Conservation (phyloP, 768 basidiomycete genomes). For the Tylopilus rubrobrunneus region DNA sequence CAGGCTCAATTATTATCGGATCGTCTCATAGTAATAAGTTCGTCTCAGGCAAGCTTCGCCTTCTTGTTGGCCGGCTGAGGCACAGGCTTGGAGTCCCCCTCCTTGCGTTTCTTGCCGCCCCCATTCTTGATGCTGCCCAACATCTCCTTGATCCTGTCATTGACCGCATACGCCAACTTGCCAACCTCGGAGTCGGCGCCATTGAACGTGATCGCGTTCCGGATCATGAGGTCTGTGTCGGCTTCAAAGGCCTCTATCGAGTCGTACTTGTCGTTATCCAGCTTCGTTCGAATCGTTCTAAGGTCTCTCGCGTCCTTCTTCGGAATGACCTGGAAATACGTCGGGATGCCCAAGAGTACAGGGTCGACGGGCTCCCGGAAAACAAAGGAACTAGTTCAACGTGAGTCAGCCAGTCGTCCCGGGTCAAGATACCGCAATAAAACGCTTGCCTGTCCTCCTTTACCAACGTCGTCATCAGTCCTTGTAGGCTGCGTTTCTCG, state of each 20-base stretch:
- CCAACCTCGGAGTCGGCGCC: constrained; percentile 79
- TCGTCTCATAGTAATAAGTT: constrained; percentile 17
- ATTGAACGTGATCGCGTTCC: constrained; percentile 89
- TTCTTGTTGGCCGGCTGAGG: constrained; percentile 72
- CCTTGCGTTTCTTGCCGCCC: constrained; percentile 70
- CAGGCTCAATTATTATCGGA: constrained; percentile 29
- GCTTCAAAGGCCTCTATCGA: constrained; percentile 74
- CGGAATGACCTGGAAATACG: constrained; percentile 84
- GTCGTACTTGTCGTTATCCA: constrained; percentile 82
- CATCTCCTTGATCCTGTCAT: constrained; percentile 52
- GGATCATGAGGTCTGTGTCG: constrained; percentile 83
- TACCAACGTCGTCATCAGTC: constrained; percentile 62
- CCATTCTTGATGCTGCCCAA: constrained; percentile 40
- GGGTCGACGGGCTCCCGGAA: constrained; percentile 91
- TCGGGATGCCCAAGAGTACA: constrained; percentile 73
- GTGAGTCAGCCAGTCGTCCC: neutral
- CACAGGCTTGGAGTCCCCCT: constrained; percentile 53
- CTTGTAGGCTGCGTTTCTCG: constrained; percentile 77
- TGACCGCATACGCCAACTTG: constrained; percentile 46
- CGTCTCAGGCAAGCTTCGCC: constrained; percentile 51
- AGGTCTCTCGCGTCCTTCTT: constrained; percentile 86
- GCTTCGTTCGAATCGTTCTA: constrained; percentile 70
- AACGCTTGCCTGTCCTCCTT: constrained; percentile 61
- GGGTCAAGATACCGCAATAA: too few species aligned
- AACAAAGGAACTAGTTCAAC: constrained; percentile 55